A percentile compares a stretch with the other conserved stretches of the same genome.
Evolutionary conservation across 2,329 filamentous ascomycete species (phyloP).

Genomic region (Pestalotiopsis sp.): DNA sequence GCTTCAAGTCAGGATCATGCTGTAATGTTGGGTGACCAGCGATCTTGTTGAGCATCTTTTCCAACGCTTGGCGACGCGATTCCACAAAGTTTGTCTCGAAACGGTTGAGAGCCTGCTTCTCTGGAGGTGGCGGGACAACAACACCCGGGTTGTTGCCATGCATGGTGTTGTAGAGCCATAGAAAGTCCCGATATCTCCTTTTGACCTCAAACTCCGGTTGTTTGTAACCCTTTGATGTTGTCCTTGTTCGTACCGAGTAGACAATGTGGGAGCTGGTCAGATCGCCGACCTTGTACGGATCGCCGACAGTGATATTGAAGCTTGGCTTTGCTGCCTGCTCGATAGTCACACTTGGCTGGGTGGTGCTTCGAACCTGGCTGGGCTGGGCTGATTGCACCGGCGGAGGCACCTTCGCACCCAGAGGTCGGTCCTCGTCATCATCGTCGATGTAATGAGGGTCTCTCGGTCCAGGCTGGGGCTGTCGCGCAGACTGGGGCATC

Average conservation of each 20-base stretch:
- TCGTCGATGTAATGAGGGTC: slow-evolving; percentile 72
- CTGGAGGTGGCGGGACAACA: slow-evolving; percentile 91
- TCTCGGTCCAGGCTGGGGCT: slow-evolving; percentile 44
- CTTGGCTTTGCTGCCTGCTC: slow-evolving; percentile 92
- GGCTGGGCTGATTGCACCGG: slow-evolving; percentile 62
- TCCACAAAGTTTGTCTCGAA: slow-evolving; percentile 98
- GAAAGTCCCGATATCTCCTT: slow-evolving; percentile 90
- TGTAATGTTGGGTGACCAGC: slow-evolving; percentile 88
- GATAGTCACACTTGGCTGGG: slow-evolving; percentile 80
- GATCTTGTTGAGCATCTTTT: slow-evolving; percentile 98
- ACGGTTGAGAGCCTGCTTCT: slow-evolving; percentile 95
- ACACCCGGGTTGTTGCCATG: slow-evolving; percentile 94
- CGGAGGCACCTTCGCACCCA: slow-evolving; percentile 67
- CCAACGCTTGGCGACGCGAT: slow-evolving; percentile 83
- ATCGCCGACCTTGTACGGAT: slow-evolving; percentile 97
- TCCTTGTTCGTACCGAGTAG: slow-evolving; percentile 95
- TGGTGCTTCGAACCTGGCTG: slow-evolving; percentile 54
- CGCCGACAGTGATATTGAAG: slow-evolving; percentile 89
- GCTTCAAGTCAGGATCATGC: slow-evolving; percentile 90
- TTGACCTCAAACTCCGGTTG: slow-evolving; percentile 92
- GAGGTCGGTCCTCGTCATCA: slow-evolving; percentile 56
- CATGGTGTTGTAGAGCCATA: slow-evolving; percentile 95
- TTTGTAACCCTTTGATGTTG: slow-evolving; percentile 93
- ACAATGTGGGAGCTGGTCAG: slow-evolving; percentile 97
- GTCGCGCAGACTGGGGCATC: slow-evolving; percentile 49